These are phyloP conservation scores for Takashimella tepidaria DNA, from an alignment of 1,284 basidiomycete genomes.

Conservation along the genomic window DNA sequence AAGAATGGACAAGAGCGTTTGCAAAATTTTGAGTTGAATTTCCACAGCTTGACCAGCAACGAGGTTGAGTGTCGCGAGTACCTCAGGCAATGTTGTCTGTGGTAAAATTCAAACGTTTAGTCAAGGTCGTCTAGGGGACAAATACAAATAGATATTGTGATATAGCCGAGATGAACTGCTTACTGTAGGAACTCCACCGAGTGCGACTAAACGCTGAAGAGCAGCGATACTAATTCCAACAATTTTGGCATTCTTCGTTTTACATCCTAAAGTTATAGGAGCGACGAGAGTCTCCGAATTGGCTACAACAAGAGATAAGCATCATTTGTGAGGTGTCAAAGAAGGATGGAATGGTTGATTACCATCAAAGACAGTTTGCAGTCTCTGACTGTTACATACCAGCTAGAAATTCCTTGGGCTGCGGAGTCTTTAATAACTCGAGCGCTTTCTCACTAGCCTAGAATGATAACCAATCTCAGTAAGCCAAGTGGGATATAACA, in stretches of 20 bases:
- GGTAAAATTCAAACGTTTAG: no score
- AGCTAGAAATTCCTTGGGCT: constrained; percentile 42
- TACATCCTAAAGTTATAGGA: constrained; percentile 90
- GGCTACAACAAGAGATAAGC: no score
- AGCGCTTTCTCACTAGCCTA: constrained; percentile 76
- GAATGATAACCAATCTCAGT: no score
- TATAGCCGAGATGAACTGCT: no score
- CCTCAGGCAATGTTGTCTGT: constrained; percentile 67
- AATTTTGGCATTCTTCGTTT: constrained; percentile 88
- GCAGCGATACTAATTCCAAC: constrained; percentile 86
- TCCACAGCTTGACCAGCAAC: constrained; percentile 91
- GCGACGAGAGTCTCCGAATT: constrained; percentile 74
- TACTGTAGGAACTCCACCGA: constrained; percentile 69
- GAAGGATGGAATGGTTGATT: neutral
- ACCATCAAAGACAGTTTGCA: neutral
- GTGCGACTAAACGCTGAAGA: constrained; percentile 81
- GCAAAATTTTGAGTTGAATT: constrained; percentile 85
- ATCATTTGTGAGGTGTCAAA: constrained; percentile 53
- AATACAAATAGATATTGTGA: no score
- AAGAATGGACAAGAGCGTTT: constrained; percentile 81
- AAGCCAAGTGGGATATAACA: no score
- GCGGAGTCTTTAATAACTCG: constrained; percentile 66
- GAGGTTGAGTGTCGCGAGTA: constrained; percentile 73
- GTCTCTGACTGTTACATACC: constrained; percentile 43
- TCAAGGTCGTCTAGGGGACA: no score